Evolutionary conservation across 2,329 filamentous ascomycete species (phyloP).

Genomic region (Gaeumannomyces sp.): DNA sequence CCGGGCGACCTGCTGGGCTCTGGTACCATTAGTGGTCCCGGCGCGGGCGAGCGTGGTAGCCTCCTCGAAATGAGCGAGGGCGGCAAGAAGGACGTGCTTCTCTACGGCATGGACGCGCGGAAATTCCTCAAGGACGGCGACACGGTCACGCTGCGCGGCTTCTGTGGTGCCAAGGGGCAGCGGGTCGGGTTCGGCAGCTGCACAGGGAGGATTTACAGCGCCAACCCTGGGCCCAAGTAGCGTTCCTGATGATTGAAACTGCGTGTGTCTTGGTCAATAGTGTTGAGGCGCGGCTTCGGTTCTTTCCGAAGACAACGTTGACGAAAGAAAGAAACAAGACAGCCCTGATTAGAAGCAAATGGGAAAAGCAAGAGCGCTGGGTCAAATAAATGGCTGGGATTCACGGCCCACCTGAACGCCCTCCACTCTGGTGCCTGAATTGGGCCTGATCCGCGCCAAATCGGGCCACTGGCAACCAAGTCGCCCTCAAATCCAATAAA

Average conservation of each 20-base stretch:
- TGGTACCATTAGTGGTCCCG: constrained; percentile 60
- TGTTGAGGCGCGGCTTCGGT: not conserved
- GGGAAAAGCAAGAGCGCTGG: too few species aligned
- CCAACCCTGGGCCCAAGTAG: not conserved
- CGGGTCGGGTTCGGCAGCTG: constrained; percentile 41
- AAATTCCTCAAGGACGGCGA: constrained; percentile 42
- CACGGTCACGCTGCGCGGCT: constrained; percentile 33
- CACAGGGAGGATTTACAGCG: constrained; percentile 25
- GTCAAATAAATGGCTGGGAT: too few species aligned
- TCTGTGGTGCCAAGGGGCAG: constrained; percentile 26
- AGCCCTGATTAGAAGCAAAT: too few species aligned
- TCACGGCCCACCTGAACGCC: too few species aligned
- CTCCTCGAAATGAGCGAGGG: constrained; percentile 39
- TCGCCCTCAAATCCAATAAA: too few species aligned
- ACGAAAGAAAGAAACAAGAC: too few species aligned
- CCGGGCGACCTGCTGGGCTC: constrained; percentile 59
- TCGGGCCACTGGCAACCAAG: too few species aligned
- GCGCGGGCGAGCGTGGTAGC: constrained; percentile 31
- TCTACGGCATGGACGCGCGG: constrained; percentile 33
- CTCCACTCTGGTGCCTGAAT: too few species aligned
- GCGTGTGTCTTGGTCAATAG: not conserved
- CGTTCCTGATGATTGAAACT: not conserved
- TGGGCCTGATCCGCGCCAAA: too few species aligned
- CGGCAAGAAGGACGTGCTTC: constrained; percentile 36
- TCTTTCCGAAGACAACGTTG: not conserved